Evolutionary conservation across 2,329 filamentous ascomycete genomes (phyloP).

Genomic region (Colletotrichum shisoi): DNA sequence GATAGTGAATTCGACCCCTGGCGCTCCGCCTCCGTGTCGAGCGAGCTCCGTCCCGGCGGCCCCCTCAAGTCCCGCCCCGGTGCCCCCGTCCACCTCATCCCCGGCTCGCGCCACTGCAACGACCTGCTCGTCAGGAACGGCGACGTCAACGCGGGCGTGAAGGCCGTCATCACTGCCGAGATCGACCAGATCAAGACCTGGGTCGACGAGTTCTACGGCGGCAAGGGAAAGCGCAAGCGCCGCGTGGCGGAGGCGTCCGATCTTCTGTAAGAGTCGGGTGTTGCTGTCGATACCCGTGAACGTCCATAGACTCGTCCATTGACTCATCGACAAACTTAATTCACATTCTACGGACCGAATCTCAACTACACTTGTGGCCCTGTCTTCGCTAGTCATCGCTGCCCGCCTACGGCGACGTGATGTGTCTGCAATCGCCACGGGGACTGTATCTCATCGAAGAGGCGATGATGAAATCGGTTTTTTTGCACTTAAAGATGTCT

Average conservation of each 20-base stretch:
- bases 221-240: conserved; percentile 17
- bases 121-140: conserved; percentile 60
- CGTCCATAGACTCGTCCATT: too few species aligned
- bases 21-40: conserved; percentile 62
- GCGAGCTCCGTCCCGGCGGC: conserved; percentile 62
- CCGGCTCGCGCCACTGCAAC: conserved; percentile 63
- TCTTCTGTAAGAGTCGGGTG: too few species aligned
- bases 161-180: conserved; percentile 56
- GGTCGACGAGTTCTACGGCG: conserved; percentile 59
- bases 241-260: background rate
- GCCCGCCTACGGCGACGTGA: background rate
- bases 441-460: too few species aligned
- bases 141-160: conserved; percentile 53
- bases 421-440: too few species aligned
- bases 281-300: too few species aligned
- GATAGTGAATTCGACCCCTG: conserved; percentile 64
- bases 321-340: too few species aligned
- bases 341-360: too few species aligned
- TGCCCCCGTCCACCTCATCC: conserved; percentile 62
- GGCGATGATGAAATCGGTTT: too few species aligned
- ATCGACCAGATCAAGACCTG: conserved; percentile 61
- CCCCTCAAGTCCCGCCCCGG: conserved; percentile 57
- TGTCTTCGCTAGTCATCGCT: background rate
- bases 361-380: too few species aligned
- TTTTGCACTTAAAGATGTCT: too few species aligned